Evolutionary conservation across 192 early-diverging fungal species (phyloP).

Genomic region (Backusella morwellensis): DNA sequence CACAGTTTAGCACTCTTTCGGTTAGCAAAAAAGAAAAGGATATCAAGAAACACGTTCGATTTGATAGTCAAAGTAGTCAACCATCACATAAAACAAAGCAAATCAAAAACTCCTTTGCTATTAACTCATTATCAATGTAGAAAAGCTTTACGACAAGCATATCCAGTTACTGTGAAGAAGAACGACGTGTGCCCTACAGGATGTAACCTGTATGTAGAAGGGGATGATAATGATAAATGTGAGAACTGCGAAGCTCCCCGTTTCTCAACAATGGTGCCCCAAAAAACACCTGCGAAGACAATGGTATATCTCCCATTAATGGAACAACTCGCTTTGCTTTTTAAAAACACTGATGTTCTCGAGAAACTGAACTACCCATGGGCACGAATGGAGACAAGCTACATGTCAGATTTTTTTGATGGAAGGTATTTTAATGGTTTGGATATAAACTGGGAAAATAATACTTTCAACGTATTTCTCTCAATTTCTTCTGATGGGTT

Average conservation of each 20-base stretch:
- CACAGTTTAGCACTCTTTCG: not conserved
- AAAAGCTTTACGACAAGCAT: not conserved
- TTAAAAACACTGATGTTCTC: not conserved
- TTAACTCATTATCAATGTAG: not conserved
- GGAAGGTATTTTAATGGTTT: not conserved
- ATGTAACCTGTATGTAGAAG: not conserved
- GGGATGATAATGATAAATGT: not conserved
- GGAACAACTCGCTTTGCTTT: not conserved
- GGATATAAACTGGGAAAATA: not conserved
- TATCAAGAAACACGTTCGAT: not conserved
- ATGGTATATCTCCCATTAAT: not conserved
- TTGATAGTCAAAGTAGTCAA: not conserved
- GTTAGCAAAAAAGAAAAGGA: not conserved
- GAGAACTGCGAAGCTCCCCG: not conserved
- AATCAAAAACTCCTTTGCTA: not conserved
- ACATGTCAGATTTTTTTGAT: not conserved
- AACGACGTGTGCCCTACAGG: not conserved
- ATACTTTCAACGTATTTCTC: not conserved
- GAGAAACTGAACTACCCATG: not conserved
- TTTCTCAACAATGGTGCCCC: not conserved
- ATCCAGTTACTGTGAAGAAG: not conserved
- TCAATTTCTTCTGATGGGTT: not conserved
- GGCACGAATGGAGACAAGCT: not conserved
- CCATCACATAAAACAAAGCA: not conserved
- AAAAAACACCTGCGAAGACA: not conserved